Evolutionary conservation across 2,329 filamentous ascomycete species (phyloP).

Genomic region (Tothia fuscella): DNA sequence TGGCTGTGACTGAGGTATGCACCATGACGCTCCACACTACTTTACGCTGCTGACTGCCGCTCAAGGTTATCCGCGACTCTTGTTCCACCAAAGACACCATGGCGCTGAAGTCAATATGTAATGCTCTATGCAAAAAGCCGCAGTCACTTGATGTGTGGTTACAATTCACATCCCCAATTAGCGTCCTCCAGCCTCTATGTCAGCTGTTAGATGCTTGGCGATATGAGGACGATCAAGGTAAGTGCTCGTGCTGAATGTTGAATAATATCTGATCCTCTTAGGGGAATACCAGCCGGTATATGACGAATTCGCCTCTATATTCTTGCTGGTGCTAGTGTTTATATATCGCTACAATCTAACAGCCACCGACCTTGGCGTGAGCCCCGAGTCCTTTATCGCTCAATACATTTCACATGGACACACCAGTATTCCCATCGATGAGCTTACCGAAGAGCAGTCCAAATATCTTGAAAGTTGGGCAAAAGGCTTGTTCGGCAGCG

Average conservation of each 20-base stretch:
- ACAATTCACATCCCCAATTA: constrained; percentile 58
- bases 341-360: constrained; percentile 63
- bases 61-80: constrained; percentile 53
- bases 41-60: background rate
- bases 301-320: constrained; percentile 69
- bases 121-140: constrained; percentile 59
- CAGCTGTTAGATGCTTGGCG: constrained; percentile 66
- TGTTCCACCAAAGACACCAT: constrained; percentile 67
- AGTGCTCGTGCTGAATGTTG: constrained; percentile 1
- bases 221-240: constrained; percentile 67
- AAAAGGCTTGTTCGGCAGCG: constrained; percentile 62
- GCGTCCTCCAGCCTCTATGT: constrained; percentile 62
- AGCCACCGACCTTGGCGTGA: constrained; percentile 51
- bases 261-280: constrained; percentile 19
- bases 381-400: constrained; percentile 54
- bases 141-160: constrained; percentile 62
- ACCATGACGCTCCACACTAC: constrained; percentile 12
- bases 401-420: constrained; percentile 52
- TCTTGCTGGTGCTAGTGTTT: constrained; percentile 62
- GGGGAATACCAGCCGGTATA: constrained; percentile 76
- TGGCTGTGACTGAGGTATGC: constrained; percentile 42
- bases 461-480: constrained; percentile 64
- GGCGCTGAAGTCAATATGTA: constrained; percentile 64
- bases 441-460: constrained; percentile 53
- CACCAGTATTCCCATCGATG: constrained; percentile 43